Conservation (phyloP, 805 yeast genomes). For the Zygosaccharomyces kombuchaensis region DNA sequence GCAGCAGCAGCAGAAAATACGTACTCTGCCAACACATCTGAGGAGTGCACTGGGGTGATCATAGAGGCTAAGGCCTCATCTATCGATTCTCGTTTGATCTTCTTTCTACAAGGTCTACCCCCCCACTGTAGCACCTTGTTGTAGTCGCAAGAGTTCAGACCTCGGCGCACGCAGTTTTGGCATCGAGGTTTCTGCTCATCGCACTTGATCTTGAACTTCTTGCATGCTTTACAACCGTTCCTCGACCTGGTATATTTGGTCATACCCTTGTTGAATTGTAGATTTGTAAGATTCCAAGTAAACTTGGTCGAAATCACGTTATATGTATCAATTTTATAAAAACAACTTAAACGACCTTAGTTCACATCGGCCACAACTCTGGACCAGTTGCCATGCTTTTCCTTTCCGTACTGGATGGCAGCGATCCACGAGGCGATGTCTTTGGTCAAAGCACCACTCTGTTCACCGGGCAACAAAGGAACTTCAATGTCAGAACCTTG, state of each 20-base stretch:
- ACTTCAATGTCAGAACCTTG: constrained; percentile 66
- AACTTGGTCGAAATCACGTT: neutral
- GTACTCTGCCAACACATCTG: too few relatives aligned
- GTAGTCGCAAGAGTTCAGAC: constrained; percentile 52
- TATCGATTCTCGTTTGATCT: constrained; percentile 15
- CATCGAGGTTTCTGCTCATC: constrained; percentile 66
- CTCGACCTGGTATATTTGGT: constrained; percentile 39
- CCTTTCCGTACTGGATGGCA: constrained; percentile 85
- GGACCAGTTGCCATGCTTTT: constrained; percentile 54
- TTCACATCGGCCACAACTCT: constrained; percentile 35
- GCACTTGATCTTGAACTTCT: constrained; percentile 60
- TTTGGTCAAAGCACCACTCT: constrained; percentile 73
- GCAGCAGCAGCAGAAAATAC: neutral
- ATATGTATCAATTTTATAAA: neutral
- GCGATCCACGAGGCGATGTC: constrained; percentile 80
- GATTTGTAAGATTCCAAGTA: too few relatives aligned
- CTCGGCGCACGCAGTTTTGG: constrained; percentile 47
- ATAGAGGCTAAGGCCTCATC: too few relatives aligned
- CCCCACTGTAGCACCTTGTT: constrained; percentile 62
- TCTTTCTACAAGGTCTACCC: constrained; percentile 58
- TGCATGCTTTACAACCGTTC: constrained; percentile 60
- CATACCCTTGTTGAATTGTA: neutral
- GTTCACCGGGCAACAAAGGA: constrained; percentile 76
- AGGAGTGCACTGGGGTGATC: too few relatives aligned
- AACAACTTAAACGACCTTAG: neutral